phyloP scores from a whole-genome alignment of 495 filamentous ascomycete species.

The Chaetomium fimeti region DNA sequence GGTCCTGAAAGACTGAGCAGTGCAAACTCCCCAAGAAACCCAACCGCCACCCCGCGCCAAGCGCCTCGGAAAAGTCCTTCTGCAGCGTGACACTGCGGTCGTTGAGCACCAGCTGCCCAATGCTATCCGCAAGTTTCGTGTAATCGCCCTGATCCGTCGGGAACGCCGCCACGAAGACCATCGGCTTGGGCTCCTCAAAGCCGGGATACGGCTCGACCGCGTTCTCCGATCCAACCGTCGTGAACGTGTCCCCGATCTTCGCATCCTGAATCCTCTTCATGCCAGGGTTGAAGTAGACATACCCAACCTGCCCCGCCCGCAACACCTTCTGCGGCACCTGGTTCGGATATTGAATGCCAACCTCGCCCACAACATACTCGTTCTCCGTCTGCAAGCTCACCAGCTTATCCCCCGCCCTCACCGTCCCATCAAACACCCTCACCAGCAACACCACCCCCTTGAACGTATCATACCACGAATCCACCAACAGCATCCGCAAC shows the following conservation, averaged over 20 bases:
- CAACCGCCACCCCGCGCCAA: slow-evolving; percentile 90
- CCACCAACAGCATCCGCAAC: slow-evolving; percentile 82
- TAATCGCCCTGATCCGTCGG: slow-evolving; percentile 88
- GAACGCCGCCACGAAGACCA: slow-evolving; percentile 98
- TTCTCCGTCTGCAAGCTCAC: slow-evolving; percentile 80
- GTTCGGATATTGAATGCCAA: slow-evolving; percentile 94
- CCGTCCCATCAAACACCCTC: slow-evolving; percentile 82
- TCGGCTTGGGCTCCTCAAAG: slow-evolving; percentile 96
- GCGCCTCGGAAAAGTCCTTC: slow-evolving; percentile 88
- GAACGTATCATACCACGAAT: slow-evolving; percentile 97
- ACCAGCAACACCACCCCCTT: slow-evolving; percentile 91
- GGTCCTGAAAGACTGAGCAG: slow-evolving; percentile 96
- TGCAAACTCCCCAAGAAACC: slow-evolving; percentile 96
- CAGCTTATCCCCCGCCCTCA: slow-evolving; percentile 78
- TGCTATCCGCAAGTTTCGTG: slow-evolving; percentile 85
- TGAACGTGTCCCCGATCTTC: slow-evolving; percentile 93
- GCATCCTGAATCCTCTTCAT: slow-evolving; percentile 96
- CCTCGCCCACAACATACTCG: slow-evolving; percentile 90
- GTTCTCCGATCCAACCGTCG: slow-evolving; percentile 75
- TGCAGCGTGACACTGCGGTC: slow-evolving; percentile 91
- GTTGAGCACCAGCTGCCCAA: slow-evolving; percentile 89
- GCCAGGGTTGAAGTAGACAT: slow-evolving; percentile 93
- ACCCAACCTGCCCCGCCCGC: slow-evolving; percentile 91
- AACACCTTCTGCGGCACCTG: slow-evolving; percentile 76
- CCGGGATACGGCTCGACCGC: slow-evolving; percentile 78